These are phyloP conservation scores for Mayamaea pseudoterrestris DNA, from an alignment of 108 stramenopile species.

Conservation along the genomic window DNA sequence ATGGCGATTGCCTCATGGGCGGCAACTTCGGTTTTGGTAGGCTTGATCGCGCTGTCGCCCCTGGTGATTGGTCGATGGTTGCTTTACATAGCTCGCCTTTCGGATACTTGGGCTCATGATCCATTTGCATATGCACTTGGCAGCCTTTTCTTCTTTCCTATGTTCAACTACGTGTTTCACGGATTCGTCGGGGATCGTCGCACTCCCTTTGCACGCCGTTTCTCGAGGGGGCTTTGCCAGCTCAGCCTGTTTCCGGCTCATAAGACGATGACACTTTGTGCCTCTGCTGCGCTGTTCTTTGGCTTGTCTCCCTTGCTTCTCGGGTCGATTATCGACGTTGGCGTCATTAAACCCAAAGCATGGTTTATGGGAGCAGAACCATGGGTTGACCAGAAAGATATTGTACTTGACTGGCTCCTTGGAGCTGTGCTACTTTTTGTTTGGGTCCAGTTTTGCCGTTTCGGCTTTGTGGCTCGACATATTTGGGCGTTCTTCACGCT, in stretches of 20 bases:
- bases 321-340: slow-evolving; percentile 40
- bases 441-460: slow-evolving; percentile 48
- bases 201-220: too few species aligned
- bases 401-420: slow-evolving; percentile 28
- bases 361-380: slow-evolving; percentile 17
- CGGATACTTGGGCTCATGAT: slow-evolving; percentile 53
- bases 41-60: slow-evolving; percentile 28
- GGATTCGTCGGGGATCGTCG: too few species aligned
- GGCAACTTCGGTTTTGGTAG: slow-evolving; percentile 30
- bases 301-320: slow-evolving; percentile 41
- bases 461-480: slow-evolving; percentile 37
- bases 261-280: slow-evolving; percentile 25
- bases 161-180: too few species aligned
- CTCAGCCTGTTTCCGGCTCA: too few species aligned
- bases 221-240: too few species aligned
- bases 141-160: slow-evolving; percentile 27
- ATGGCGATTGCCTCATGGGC: slow-evolving; percentile 55
- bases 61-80: slow-evolving; percentile 39
- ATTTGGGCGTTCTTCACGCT: slow-evolving; percentile 30
- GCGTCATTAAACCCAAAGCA: slow-evolving; percentile 24
- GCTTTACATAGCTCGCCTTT: slow-evolving; percentile 37
- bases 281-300: slow-evolving; percentile 33
- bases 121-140: slow-evolving; percentile 68
- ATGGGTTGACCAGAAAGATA: slow-evolving; percentile 7
- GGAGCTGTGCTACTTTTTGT: slow-evolving; percentile 47